Base-by-base conservation (phyloP, 495 filamentous ascomycete species). In the Amniculicola lignicola region DNA sequence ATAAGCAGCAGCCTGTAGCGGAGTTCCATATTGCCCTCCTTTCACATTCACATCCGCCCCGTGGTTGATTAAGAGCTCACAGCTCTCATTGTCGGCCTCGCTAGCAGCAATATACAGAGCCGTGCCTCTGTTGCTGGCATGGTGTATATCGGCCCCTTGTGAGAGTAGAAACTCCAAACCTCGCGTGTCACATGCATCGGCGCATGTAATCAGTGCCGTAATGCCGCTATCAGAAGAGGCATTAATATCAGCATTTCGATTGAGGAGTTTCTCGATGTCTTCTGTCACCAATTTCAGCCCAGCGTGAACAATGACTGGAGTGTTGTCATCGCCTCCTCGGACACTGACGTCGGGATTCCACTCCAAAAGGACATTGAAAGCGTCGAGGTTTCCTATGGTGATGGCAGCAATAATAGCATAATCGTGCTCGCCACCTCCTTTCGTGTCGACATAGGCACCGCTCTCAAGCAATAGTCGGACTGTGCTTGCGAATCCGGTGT, bases 21-120 rank as follows among this genome's bases (percentile, higher is more conserved):
- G 31, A 15, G 55, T 63, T 12, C 56, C 41, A 23, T 37, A 19
- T 1, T 19, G 9, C 6, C 56, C 61, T 15, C 43, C 49, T 6
- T 41, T 16, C 22, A 29, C 36, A 29, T 60, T 55, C 2, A 60
- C 43, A 27, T 65, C 51, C 16, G 66, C 64, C 4, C 66, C 66
- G 9, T n/a, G 27, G 4, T 46, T 16, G 10, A 69, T n/a, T 4
- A 69, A 44, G n/a, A 64, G 18, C 18, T 47, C 18, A 16, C 52
- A 60, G 21, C 37, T 24, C 1, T 57, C n/a, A 3, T 45, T 37
- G 15, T 53, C 3, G 0, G 44, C 42, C 10, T 57, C 5, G 10
- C 7, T 40, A 5, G 61, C 53, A 27, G 67, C 67, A 14, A 46
- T 29, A 36, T 70, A 63, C 2, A 71, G 54, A 23, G 65, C 59